Conservation (phyloP, 2,329 filamentous ascomycete species). For the Colletotrichum sidae region DNA sequence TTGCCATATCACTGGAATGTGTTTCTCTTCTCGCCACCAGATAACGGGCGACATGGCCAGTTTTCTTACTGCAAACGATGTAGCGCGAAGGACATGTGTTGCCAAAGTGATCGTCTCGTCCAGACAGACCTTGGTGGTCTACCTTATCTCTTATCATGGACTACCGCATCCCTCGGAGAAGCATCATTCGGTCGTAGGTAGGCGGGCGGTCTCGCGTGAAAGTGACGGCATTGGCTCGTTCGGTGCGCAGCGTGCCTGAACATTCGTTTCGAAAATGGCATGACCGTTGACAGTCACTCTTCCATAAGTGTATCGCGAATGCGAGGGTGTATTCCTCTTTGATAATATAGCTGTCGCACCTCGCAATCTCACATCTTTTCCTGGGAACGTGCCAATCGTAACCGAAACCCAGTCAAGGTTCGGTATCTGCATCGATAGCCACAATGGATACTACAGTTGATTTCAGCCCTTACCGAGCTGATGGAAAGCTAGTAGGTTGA, state of each 20-base stretch:
- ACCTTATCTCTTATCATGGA: slow-evolving; percentile 28
- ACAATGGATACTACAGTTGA: slow-evolving; percentile 53
- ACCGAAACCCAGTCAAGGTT: background rate
- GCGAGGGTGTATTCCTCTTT: background rate
- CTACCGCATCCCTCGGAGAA: slow-evolving; percentile 35
- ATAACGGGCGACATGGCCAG: background rate
- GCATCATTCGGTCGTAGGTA: slow-evolving; percentile 19
- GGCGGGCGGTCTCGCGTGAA: slow-evolving; percentile 13
- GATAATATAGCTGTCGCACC: background rate
- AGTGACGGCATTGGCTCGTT: slow-evolving; percentile 31
- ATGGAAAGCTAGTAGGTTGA: slow-evolving; percentile 65
- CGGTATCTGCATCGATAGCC: slow-evolving; percentile 2
- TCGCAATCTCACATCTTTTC: too few relatives aligned
- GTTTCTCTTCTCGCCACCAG: background rate
- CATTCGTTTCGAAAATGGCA: slow-evolving; percentile 1
- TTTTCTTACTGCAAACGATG: too few relatives aligned
- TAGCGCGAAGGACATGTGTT: too few relatives aligned
- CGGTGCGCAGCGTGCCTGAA: background rate
- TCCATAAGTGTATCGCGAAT: background rate
- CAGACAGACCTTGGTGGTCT: background rate
- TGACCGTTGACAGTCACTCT: background rate
- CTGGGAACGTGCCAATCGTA: too few relatives aligned
- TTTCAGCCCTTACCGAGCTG: slow-evolving; percentile 67
- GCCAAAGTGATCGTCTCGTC: too few relatives aligned
- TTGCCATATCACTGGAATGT: background rate